phyloP scores from a whole-genome alignment of 495 filamentous ascomycete species.

The Tuber melanosporum region DNA sequence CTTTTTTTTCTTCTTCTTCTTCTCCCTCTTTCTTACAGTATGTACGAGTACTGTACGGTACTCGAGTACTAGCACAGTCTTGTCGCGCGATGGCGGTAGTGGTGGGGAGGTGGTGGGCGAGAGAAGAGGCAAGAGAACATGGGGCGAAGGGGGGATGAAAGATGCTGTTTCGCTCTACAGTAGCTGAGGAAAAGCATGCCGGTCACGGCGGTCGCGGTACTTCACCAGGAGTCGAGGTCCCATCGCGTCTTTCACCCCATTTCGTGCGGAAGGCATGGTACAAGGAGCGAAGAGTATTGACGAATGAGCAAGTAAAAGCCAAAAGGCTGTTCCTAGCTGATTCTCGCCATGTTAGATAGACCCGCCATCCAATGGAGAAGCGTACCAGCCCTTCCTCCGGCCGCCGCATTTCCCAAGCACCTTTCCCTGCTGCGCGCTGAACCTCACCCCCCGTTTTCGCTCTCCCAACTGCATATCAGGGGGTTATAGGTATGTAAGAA shows the following conservation, averaged over 20 bases:
- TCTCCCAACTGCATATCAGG: conserved; percentile 33
- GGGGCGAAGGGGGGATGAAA: conserved; percentile 21
- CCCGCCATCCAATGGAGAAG: conserved; percentile 23
- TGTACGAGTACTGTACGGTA: no score
- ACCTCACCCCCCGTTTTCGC: conserved; percentile 1
- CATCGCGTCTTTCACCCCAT: conserved; percentile 27
- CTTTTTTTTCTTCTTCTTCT: background rate
- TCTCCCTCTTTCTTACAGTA: background rate
- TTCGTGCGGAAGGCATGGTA: conserved; percentile 29
- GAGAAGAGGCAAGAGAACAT: conserved; percentile 9
- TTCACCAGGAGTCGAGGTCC: conserved; percentile 22
- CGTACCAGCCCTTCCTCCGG: conserved; percentile 25
- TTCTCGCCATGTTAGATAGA: conserved; percentile 25
- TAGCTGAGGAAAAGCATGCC: conserved; percentile 27
- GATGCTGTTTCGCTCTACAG: conserved; percentile 24
- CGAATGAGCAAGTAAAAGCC: conserved; percentile 21
- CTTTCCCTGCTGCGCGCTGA: conserved; percentile 22
- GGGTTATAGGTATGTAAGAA: conserved; percentile 25
- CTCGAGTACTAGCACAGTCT: background rate
- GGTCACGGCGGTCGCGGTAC: conserved; percentile 27
- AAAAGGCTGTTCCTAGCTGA: conserved; percentile 34
- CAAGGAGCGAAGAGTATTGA: conserved; percentile 18
- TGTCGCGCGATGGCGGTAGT: conserved; percentile 6
- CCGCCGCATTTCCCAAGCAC: conserved; percentile 30
- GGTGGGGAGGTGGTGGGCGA: conserved; percentile 8